Evolutionary conservation across 768 basidiomycete genomes (phyloP), one percentile per base, ranked within the genome.

Genomic region (Crepidotus variabilis): DNA sequence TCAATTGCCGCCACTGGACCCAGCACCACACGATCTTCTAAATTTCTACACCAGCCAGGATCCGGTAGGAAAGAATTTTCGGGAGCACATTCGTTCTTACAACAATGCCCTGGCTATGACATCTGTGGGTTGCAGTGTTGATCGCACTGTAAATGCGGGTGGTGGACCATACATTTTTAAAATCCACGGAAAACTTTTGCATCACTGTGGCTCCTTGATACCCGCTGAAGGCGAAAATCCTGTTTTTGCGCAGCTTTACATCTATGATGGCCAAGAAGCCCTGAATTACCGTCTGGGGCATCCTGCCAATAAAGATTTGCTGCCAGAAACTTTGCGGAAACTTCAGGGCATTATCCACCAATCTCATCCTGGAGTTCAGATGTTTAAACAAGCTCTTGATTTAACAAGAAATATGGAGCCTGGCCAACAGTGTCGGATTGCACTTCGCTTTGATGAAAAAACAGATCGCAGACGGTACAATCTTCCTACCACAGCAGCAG

Each of bases 391-490:
- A 7, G 64, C 60, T 8, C 52, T 53, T 39, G 47, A 61, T 8
- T 28, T 61, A n/a, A 52, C 56, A 14, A 6, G 47, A 9, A n/a
- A 55, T 36, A 13, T 51, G 24, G 21, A 20, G 7, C 14, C 23
- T 8, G 54, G 4, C 5, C n/a, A 54, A 14, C 39, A 55, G 6
- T 51, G 49, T 21, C 47, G 39, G 6, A 46, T 59, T 55, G 53
- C 53, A 4, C 55, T 71, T 13, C 56, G 60, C 18, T 47, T 66
- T 50, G 33, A 49, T 21, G 50, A 57, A 32, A 52, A 43, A 0
- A 33, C 49, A 47, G 77, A 81, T 64, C 60, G 46, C 0, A 63
- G 74, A 2, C 52, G 68, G 14, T 78, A 81, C 54, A 81, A 81
- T 58, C 60, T 76, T 0, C 79, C 80, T 2, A 74, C 70, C 51